These are phyloP conservation scores for Physaria fendleri DNA, from an alignment of 345 rosid genomes.

Conservation along the genomic window DNA sequence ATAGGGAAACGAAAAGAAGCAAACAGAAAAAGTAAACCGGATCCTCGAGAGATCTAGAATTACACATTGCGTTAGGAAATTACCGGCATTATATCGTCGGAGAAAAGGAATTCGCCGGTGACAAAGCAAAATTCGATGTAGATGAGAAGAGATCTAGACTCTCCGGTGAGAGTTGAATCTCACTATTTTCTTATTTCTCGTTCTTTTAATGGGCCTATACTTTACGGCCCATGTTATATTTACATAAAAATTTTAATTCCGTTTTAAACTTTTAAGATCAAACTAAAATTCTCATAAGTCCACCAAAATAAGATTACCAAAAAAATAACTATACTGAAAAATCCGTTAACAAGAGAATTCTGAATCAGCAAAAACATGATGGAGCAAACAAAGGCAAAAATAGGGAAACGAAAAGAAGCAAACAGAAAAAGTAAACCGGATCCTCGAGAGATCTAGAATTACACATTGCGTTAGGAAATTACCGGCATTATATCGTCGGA, in stretches of 20 bases:
- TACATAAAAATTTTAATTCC: too few relatives aligned
- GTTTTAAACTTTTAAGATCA: too few relatives aligned
- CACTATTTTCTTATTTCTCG: neutral
- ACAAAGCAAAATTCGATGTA: conserved; percentile 9
- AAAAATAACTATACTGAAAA: conserved; percentile 51
- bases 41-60: conserved; percentile 7
- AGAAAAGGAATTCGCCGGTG: conserved; percentile 18
- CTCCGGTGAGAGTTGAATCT: conserved; percentile 20
- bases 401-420: neutral
- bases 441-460: conserved; percentile 9
- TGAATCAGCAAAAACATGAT: neutral
- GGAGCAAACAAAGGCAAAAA: neutral
- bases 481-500: conserved; percentile 27
- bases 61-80: neutral
- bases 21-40: neutral
- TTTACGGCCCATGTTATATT: neutral
- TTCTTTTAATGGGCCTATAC: conserved; percentile 7
- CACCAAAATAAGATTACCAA: too few relatives aligned
- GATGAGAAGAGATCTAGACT: conserved; percentile 26
- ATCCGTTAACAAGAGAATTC: neutral
- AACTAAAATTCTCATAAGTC: too few relatives aligned
- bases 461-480: neutral
- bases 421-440: neutral
- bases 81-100: conserved; percentile 28
- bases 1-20: neutral